Evolutionary conservation across 148 eudicot species (phyloP).

Genomic region (Rhododendron simsii): DNA sequence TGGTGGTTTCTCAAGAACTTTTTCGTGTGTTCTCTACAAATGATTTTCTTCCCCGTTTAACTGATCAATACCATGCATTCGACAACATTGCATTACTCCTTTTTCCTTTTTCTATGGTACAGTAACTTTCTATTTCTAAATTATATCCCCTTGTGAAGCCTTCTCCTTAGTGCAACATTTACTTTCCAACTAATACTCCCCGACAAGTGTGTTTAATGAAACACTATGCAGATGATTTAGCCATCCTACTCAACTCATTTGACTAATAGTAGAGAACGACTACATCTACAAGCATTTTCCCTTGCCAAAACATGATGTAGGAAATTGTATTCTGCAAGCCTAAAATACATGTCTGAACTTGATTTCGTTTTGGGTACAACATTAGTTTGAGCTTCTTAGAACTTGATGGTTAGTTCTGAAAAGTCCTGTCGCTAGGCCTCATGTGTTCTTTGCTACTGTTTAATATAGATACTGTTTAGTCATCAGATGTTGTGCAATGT

Average conservation of each 20-base stretch:
- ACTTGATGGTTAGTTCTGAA: conserved; percentile 1
- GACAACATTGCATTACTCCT: background rate
- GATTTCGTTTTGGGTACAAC: background rate
- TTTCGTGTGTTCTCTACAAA: background rate
- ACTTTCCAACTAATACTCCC: background rate
- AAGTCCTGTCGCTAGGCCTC: background rate
- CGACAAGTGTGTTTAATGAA: background rate
- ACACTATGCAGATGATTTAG: background rate
- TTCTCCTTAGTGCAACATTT: background rate
- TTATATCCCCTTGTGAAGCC: too few species aligned
- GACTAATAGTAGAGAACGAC: background rate
- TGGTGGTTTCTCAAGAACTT: background rate
- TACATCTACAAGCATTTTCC: background rate
- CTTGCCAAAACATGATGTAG: background rate
- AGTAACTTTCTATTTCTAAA: background rate
- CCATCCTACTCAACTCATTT: background rate
- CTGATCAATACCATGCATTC: background rate
- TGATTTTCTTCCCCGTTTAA: background rate
- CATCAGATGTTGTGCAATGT: background rate
- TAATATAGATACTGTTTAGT: background rate
- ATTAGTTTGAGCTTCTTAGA: background rate
- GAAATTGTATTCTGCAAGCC: background rate
- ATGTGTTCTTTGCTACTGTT: background rate
- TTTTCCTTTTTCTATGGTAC: background rate
- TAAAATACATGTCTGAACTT: background rate